Percentiles rank a stretch among this genome's conserved stretches.
Evolutionary conservation across 1,139 yeast species (phyloP).

Genomic region (Protomyces pachydermus): DNA sequence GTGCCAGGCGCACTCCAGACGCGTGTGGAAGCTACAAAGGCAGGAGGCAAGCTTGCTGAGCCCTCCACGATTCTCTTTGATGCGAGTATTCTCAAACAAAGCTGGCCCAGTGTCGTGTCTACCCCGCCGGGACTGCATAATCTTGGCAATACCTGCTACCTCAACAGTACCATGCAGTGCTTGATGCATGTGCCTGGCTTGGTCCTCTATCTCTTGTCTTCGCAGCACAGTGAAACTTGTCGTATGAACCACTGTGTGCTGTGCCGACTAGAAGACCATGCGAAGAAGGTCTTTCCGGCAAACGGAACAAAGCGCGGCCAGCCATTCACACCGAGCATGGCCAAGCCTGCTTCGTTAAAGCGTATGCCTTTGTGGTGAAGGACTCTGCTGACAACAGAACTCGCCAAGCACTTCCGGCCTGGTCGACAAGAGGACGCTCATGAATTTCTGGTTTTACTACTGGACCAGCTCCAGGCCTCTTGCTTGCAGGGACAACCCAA

Average conservation of each 20-base stretch:
- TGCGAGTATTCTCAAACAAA: slow-evolving; percentile 53
- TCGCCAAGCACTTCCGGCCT: slow-evolving; percentile 31
- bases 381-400: slow-evolving; percentile 24
- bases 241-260: slow-evolving; percentile 29
- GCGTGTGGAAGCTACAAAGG: neutral
- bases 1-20: neutral
- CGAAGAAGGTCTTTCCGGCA: slow-evolving; percentile 21
- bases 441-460: slow-evolving; percentile 55
- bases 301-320: slow-evolving; percentile 21
- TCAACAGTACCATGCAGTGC: slow-evolving; percentile 91
- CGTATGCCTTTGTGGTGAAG: neutral
- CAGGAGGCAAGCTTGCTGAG: slow-evolving; percentile 4
- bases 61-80: slow-evolving; percentile 30
- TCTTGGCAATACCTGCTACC: slow-evolving; percentile 94
- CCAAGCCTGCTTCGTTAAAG: slow-evolving; percentile 17
- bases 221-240: slow-evolving; percentile 39
- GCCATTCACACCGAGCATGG: slow-evolving; percentile 26
- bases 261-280: slow-evolving; percentile 28
- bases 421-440: slow-evolving; percentile 83
- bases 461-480: slow-evolving; percentile 34
- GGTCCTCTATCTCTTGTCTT: slow-evolving; percentile 71
- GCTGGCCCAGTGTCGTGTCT: slow-evolving; percentile 39
- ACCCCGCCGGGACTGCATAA: slow-evolving; percentile 76
- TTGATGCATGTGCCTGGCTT: slow-evolving; percentile 86
- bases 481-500: slow-evolving; percentile 25